Evolutionary conservation across 805 yeast genomes (phyloP).

Genomic region (Saccharomyces jurei): DNA sequence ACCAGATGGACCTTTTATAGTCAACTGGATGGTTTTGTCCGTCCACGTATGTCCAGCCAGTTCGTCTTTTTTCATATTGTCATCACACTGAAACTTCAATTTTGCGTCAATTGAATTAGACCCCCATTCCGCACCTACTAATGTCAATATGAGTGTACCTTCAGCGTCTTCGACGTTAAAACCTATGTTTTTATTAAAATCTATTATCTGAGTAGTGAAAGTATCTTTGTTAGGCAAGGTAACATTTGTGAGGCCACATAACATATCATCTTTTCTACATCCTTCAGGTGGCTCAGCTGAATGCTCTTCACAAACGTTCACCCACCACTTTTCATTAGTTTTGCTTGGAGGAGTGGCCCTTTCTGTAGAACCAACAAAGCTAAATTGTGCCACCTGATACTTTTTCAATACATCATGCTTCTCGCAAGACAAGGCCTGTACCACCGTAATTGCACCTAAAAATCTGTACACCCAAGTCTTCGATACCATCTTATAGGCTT

Average conservation of each 20-base stretch:
- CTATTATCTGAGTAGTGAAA: slow-evolving; percentile 52
- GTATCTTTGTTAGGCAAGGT: slow-evolving; percentile 40
- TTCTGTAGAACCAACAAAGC: slow-evolving; percentile 33
- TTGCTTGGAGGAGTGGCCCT: slow-evolving; percentile 73
- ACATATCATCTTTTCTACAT: slow-evolving; percentile 65
- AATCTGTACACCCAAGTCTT: neutral
- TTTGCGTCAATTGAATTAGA: slow-evolving; percentile 40
- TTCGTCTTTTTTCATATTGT: slow-evolving; percentile 29
- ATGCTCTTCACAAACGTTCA: slow-evolving; percentile 57
- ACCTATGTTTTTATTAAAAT: slow-evolving; percentile 34
- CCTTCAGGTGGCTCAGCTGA: slow-evolving; percentile 31
- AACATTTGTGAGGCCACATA: slow-evolving; percentile 68
- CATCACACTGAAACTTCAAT: slow-evolving; percentile 42
- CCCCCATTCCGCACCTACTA: slow-evolving; percentile 68
- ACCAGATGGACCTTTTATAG: slow-evolving; percentile 37
- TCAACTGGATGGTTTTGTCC: slow-evolving; percentile 20
- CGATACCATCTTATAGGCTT: neutral
- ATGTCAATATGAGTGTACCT: slow-evolving; percentile 31
- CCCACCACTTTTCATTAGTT: slow-evolving; percentile 54
- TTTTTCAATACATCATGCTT: slow-evolving; percentile 19
- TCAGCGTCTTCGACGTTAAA: slow-evolving; percentile 26
- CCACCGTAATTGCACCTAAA: neutral
- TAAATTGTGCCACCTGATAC: slow-evolving; percentile 31
- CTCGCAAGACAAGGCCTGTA: slow-evolving; percentile 11
- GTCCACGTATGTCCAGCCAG: slow-evolving; percentile 19